phyloP scores from a whole-genome alignment of 2,329 filamentous ascomycete species.

The Nannizziopsis arthrosporioides region DNA sequence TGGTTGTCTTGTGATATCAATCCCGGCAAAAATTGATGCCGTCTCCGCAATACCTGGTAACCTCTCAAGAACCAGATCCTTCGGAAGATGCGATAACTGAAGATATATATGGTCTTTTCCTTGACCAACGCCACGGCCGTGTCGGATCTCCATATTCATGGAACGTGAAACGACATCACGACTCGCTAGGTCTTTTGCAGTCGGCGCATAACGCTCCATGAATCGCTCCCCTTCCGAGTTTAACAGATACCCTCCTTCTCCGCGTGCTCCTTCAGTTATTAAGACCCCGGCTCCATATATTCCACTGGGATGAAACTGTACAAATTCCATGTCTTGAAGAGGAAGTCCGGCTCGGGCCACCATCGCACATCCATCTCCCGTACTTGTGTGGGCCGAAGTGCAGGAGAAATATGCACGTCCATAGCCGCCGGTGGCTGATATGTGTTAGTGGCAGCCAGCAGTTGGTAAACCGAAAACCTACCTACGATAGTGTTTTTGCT shows the following conservation, averaged over 20 bases:
- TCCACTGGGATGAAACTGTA: slow-evolving; percentile 88
- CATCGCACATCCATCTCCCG: slow-evolving; percentile 90
- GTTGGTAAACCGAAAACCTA: slow-evolving; percentile 1
- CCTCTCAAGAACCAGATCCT: slow-evolving; percentile 75
- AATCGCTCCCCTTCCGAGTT: slow-evolving; percentile 88
- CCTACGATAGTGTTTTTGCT: slow-evolving; percentile 66
- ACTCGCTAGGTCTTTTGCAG: slow-evolving; percentile 80
- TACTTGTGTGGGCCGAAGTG: slow-evolving; percentile 84
- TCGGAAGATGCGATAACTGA: slow-evolving; percentile 74
- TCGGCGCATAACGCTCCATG: slow-evolving; percentile 87
- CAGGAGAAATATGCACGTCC: slow-evolving; percentile 87
- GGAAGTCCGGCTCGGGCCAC: slow-evolving; percentile 79
- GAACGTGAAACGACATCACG: slow-evolving; percentile 82
- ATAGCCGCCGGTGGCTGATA: slow-evolving; percentile 73
- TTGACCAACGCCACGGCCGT: slow-evolving; percentile 76
- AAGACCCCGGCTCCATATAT: slow-evolving; percentile 86
- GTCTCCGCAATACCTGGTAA: slow-evolving; percentile 89
- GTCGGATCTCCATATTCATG: slow-evolving; percentile 87
- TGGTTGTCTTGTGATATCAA: slow-evolving; percentile 79
- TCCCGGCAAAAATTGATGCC: slow-evolving; percentile 77
- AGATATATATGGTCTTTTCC: slow-evolving; percentile 91
- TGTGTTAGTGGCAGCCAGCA: neutral
- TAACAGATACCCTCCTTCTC: slow-evolving; percentile 81
- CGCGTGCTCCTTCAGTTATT: slow-evolving; percentile 83
- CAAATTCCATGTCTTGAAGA: slow-evolving; percentile 88